Base-by-base conservation (phyloP, 192 early-diverging fungal species). In the Coemansia sp. region DNA sequence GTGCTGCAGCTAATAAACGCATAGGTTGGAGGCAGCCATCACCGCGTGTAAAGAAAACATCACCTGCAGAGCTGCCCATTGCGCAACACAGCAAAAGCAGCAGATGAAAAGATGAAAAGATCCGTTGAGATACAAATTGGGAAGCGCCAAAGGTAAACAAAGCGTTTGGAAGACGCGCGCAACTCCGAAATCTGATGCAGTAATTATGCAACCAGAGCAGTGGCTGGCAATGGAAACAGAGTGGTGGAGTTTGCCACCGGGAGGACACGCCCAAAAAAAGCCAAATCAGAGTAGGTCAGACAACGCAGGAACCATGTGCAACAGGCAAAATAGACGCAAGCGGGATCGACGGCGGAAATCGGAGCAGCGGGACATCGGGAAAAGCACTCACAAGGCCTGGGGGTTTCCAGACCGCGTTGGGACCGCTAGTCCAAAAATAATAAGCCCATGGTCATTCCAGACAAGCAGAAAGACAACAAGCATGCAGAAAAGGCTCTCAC, bases 341-440 rank as follows among this genome's bases (percentile, higher is more conserved):
- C 38, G 41, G 47, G 22, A 59, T 48, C 38, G 57, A 59, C 47
- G 16, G 57, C 38, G 41, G 49, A 49, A 48, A 22, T 25, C 24
- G 30, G 27, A 49, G 26, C 24, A 44, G 14, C 16, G 38, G 58
- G 12, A 50, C 18, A 49, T 19, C n/a, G 7, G n/a, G n/a, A n/a
- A n/a, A n/a, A n/a, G n/a, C n/a, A n/a, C n/a, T n/a, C n/a, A n/a
- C n/a, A n/a, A n/a, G n/a, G n/a, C n/a, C n/a, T n/a, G n/a, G n/a
- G n/a, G n/a, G n/a, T 59, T 38, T 26, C 25, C 44, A 59, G 58
- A 60, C 58, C 58, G 47, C 34, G 3, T 60, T 60, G 58, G 55
- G 58, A 60, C 58, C 58, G 24, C 38, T 18, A 49, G 58, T 60
- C 58, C 28, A 50, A 60, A 25, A 60, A 47, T 38, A 60, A 47